Base-by-base conservation (phyloP, 2,329 filamentous ascomycete species). In the Alternaria ventricosa region DNA sequence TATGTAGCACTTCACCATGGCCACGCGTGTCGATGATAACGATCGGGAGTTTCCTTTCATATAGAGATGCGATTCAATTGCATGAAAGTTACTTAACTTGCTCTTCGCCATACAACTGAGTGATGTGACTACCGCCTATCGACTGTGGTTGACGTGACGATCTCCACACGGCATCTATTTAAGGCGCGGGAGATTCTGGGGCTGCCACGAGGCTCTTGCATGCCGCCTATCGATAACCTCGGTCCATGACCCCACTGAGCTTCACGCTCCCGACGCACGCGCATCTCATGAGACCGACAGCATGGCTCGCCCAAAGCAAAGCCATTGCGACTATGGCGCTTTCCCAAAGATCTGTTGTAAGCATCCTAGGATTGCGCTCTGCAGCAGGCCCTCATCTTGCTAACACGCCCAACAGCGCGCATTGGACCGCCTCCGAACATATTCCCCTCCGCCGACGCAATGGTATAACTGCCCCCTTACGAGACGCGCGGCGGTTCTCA, bases 401-500 rank as follows among this genome's bases (percentile, higher is more conserved):
- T 75, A 58, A 75, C 60, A 10, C 4, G n/a, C n/a, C 3, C 12
- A 33, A 25, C 50, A 79, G 78, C 75, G 77, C 72, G 88, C 87
- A 43, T 82, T 90, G 72, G 81, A 85, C 45, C 84, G 87, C 58
- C 80, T 90, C 25, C 83, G 87, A 69, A 76, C 81, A 36, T 90
- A 88, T 71, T 78, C 80, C 13, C 82, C 87, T n/a, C 87, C 87
- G 44, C 83, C 86, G 9, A 88, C 87, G 7, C 83, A 82, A 65
- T 90, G 87, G 79, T 80, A 84, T 67, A 81, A 83, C 54, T 84
- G 88, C 45, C 88, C 88, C 1, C 74, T 89, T 9, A 84, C 82
- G 13, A 88, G 92, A 65, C 89, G 94, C 69, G 95, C 95, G 13
- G 94, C 95, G 23, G 95, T 98, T 44, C 83, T 98, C 57, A 87